Evolutionary conservation across 441 rosid genomes (phyloP).

Genomic region (Flueggea neowawraea): DNA sequence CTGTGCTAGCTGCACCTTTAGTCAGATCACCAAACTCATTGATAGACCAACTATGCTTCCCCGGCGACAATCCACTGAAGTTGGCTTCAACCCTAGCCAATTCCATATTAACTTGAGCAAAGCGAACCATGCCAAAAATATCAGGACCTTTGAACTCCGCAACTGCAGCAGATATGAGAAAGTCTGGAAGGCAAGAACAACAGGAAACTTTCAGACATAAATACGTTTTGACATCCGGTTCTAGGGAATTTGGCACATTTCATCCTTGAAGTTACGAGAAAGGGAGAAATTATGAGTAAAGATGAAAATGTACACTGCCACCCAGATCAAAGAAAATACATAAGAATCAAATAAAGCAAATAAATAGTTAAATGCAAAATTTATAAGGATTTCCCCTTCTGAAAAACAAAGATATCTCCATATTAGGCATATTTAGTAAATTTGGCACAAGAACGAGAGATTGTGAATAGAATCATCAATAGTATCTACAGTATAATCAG

Average conservation of each 20-base stretch:
- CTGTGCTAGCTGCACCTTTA: conserved; percentile 82
- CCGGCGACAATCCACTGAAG: conserved; percentile 76
- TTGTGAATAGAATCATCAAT: too few relatives aligned
- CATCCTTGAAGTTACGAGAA: background rate
- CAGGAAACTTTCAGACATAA: conserved; percentile 6
- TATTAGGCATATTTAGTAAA: too few relatives aligned
- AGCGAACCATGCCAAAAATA: conserved; percentile 76
- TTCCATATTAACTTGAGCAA: conserved; percentile 91
- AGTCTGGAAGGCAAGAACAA: conserved; percentile 43
- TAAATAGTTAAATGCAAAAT: background rate
- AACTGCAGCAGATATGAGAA: conserved; percentile 85
- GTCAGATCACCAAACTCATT: conserved; percentile 94
- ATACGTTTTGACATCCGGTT: background rate
- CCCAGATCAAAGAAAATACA: background rate
- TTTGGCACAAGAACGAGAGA: too few relatives aligned
- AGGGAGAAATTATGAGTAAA: background rate
- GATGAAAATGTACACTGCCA: background rate
- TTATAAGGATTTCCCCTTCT: too few relatives aligned
- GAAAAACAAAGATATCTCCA: too few relatives aligned
- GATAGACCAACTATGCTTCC: conserved; percentile 81
- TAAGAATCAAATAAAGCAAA: background rate
- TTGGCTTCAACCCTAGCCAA: conserved; percentile 79
- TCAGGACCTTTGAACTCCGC: conserved; percentile 92
- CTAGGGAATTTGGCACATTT: background rate
- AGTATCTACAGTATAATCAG: too few relatives aligned